A percentile compares a stretch with the other conserved stretches of the same genome.
Conservation (phyloP, 352 stramenopile genomes). For the Pythium brachiatum region DNA sequence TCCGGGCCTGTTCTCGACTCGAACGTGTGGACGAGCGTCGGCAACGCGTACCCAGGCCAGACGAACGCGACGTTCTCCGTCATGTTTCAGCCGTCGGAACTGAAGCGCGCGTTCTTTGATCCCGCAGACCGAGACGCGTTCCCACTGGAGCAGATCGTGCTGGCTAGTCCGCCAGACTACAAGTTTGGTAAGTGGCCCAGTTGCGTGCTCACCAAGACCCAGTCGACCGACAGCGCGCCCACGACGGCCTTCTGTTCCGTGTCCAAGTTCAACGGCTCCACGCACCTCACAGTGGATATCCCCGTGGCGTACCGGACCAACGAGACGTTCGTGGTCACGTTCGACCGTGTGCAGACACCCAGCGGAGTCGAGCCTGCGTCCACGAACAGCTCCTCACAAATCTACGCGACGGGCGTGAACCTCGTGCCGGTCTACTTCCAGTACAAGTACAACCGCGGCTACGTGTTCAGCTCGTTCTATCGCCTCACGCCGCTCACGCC, state of each 20-base stretch:
- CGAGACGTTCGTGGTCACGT: slow-evolving; percentile 63
- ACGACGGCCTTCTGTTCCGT: slow-evolving; percentile 23
- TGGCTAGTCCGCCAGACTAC: slow-evolving; percentile 66
- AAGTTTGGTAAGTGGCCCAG: slow-evolving; percentile 46
- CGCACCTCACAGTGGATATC: slow-evolving; percentile 72
- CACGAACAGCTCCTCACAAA: slow-evolving; percentile 26
- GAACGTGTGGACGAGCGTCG: slow-evolving; percentile 62
- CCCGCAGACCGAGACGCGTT: slow-evolving; percentile 25
- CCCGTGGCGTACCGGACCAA: slow-evolving; percentile 41
- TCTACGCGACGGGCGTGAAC: slow-evolving; percentile 54
- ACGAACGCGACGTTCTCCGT: slow-evolving; percentile 77
- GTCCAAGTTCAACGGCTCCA: slow-evolving; percentile 47
- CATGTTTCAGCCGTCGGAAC: slow-evolving; percentile 65
- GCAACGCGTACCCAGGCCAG: slow-evolving; percentile 62
- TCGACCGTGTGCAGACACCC: slow-evolving; percentile 64
- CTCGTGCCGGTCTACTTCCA: slow-evolving; percentile 75
- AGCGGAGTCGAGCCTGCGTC: slow-evolving; percentile 29
- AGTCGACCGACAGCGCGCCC: not conserved
- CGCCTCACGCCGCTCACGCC: slow-evolving; percentile 42
- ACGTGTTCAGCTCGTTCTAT: slow-evolving; percentile 69
- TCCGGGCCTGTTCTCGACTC: slow-evolving; percentile 60
- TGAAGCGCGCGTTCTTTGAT: slow-evolving; percentile 62
- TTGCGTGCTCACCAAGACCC: slow-evolving; percentile 41
- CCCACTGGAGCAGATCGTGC: slow-evolving; percentile 70
- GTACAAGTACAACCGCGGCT: slow-evolving; percentile 70